phyloP scores from a whole-genome alignment of 1,139 yeast genomes.

The Suhomyces choctaworum region DNA sequence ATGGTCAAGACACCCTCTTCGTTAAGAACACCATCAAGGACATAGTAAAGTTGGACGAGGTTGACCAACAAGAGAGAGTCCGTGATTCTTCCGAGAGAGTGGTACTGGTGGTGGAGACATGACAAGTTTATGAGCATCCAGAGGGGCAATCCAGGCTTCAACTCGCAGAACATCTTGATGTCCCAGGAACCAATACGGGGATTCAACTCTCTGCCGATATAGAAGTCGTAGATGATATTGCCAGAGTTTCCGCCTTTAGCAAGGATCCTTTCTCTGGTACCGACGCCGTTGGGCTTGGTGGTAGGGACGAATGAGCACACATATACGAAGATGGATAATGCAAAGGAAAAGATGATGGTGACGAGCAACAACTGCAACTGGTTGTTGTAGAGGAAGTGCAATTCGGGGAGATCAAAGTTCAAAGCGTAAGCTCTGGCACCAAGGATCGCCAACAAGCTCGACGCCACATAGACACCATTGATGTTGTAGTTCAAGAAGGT shows the following conservation, averaged over 20 bases:
- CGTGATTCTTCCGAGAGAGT: conserved; percentile 55
- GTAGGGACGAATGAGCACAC: conserved; percentile 64
- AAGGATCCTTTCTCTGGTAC: conserved; percentile 66
- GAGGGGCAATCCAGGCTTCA: conserved; percentile 89
- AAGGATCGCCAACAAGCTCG: conserved; percentile 48
- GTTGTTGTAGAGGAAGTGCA: conserved; percentile 71
- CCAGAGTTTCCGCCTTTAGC: conserved; percentile 89
- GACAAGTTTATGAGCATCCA: conserved; percentile 83
- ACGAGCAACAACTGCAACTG: conserved; percentile 64
- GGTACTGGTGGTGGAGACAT: conserved; percentile 79
- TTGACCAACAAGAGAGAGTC: conserved; percentile 75
- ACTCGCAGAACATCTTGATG: conserved; percentile 86
- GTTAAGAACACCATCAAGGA: conserved; percentile 87
- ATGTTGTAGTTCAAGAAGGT: conserved; percentile 69
- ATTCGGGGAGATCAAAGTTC: conserved; percentile 68
- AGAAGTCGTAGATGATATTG: conserved; percentile 82
- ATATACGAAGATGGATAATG: conserved; percentile 67
- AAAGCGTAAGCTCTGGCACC: conserved; percentile 52
- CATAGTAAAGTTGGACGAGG: conserved; percentile 73
- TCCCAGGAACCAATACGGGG: conserved; percentile 88
- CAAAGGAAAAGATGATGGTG: conserved; percentile 61
- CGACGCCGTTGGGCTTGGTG: conserved; percentile 48
- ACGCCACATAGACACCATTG: conserved; percentile 68
- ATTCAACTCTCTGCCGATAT: conserved; percentile 92
- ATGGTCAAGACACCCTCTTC: conserved; percentile 87